Conservation (phyloP, 2,329 filamentous ascomycete species). For the Drechslerella dactyloides region DNA sequence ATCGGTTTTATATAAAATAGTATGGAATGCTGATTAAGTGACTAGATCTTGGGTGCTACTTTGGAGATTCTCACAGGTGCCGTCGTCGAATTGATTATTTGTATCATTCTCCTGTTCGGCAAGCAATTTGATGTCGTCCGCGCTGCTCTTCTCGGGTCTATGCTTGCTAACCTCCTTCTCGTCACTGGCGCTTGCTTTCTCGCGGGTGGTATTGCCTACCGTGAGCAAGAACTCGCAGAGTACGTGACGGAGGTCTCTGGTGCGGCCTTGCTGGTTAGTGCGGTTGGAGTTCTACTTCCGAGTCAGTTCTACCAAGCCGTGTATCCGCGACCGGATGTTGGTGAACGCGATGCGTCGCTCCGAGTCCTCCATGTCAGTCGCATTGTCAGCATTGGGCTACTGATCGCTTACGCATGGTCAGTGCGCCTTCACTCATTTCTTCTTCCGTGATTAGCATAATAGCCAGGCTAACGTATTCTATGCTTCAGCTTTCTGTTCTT, state of each 20-base stretch:
- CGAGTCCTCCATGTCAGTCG: slow-evolving; percentile 35
- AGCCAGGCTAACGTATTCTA: background rate
- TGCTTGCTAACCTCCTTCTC: slow-evolving; percentile 79
- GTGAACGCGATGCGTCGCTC: slow-evolving; percentile 16
- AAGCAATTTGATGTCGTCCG: slow-evolving; percentile 73
- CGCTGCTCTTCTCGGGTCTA: slow-evolving; percentile 81
- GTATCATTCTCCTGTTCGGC: slow-evolving; percentile 72
- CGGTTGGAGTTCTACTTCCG: slow-evolving; percentile 42
- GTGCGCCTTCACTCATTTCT: background rate
- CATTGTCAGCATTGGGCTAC: slow-evolving; percentile 35
- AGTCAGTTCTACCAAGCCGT: slow-evolving; percentile 47
- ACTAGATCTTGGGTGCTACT: slow-evolving; percentile 71
- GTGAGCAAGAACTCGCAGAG: slow-evolving; percentile 44
- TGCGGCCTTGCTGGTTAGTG: slow-evolving; percentile 41
- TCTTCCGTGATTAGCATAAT: background rate
- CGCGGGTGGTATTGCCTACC: slow-evolving; percentile 67
- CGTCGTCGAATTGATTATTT: slow-evolving; percentile 80
- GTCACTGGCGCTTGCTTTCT: slow-evolving; percentile 83
- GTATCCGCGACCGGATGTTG: slow-evolving; percentile 23
- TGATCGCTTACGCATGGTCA: slow-evolving; percentile 39
- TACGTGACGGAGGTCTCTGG: slow-evolving; percentile 48
- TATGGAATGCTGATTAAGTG: no score
- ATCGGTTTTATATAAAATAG: no score
- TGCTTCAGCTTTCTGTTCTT: slow-evolving; percentile 40
- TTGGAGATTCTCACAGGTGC: slow-evolving; percentile 72